A percentile compares a stretch with the other conserved stretches of the same genome.
phyloP scores from a whole-genome alignment of 176 grass and related monocot species.

The Puccinellia tenuiflora region DNA sequence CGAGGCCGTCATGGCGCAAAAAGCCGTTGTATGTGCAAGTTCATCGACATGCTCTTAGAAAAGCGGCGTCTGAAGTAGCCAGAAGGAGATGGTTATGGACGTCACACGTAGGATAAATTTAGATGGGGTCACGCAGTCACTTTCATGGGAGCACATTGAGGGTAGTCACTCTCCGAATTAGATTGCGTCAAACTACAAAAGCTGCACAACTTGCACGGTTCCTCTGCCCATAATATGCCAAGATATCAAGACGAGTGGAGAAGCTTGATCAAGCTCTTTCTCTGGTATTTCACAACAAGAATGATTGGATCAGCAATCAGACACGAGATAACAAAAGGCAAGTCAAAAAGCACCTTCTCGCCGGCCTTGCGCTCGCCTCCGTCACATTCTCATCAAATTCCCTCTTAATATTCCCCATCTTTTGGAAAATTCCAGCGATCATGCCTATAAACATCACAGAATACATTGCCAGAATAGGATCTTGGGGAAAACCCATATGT shows the following conservation, averaged over 20 bases:
- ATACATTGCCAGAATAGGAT: conserved; percentile 1
- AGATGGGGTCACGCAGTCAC: not conserved
- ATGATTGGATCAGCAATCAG: not conserved
- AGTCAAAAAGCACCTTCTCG: conserved; percentile 18
- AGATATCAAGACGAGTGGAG: conserved; percentile 9
- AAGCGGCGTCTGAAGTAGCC: no score
- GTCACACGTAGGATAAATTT: not conserved
- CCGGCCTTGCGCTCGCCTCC: not conserved
- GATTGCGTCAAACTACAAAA: not conserved
- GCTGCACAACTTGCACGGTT: conserved; percentile 12
- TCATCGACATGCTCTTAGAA: no score
- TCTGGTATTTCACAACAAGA: not conserved
- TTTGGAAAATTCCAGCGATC: not conserved
- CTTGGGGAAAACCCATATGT: not conserved
- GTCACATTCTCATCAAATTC: conserved; percentile 7
- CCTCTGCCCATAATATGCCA: not conserved
- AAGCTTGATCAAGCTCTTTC: conserved; percentile 8
- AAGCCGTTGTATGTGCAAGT: no score
- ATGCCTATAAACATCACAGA: not conserved
- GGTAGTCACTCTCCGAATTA: not conserved
- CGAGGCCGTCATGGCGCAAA: no score
- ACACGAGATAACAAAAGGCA: conserved; percentile 21
- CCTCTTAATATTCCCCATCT: not conserved
- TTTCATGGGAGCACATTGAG: not conserved
- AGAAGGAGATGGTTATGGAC: not conserved